Evolutionary conservation across 257 asterid species (phyloP).

Genomic region (Plantago elongata): DNA sequence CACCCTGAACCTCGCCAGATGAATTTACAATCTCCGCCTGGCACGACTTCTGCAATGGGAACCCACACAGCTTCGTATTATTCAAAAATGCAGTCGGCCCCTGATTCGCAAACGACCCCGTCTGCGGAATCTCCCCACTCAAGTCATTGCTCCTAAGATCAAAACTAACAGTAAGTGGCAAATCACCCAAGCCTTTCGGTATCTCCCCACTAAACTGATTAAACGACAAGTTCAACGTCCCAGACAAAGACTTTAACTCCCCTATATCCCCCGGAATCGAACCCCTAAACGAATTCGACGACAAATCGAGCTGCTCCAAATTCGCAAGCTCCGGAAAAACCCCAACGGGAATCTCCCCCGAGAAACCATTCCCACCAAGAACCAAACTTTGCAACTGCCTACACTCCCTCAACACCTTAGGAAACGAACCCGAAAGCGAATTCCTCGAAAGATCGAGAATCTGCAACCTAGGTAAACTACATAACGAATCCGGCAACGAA

Average conservation of each 20-base stretch:
- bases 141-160: slow-evolving; percentile 74
- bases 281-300: slow-evolving; percentile 57
- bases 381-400: slow-evolving; percentile 71
- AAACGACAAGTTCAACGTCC: slow-evolving; percentile 70
- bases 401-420: slow-evolving; percentile 63
- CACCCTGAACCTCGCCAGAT: slow-evolving; percentile 28
- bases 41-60: slow-evolving; percentile 77
- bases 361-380: slow-evolving; percentile 52
- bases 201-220: slow-evolving; percentile 67
- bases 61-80: slow-evolving; percentile 82
- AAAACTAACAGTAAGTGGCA: slow-evolving; percentile 78
- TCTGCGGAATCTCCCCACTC: slow-evolving; percentile 85
- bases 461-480: slow-evolving; percentile 71
- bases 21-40: slow-evolving; percentile 39
- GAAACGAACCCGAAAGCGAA: slow-evolving; percentile 65
- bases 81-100: slow-evolving; percentile 89
- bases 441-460: slow-evolving; percentile 70
- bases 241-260: slow-evolving; percentile 71
- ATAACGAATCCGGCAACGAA: slow-evolving; percentile 59
- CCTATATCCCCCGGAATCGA: slow-evolving; percentile 81
- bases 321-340: slow-evolving; percentile 76
- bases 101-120: slow-evolving; percentile 87
- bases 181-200: slow-evolving; percentile 71
- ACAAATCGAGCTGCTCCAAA: slow-evolving; percentile 75
- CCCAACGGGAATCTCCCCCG: slow-evolving; percentile 65